Evolutionary conservation across 2,329 filamentous ascomycete genomes (phyloP), one percentile per base, ranked within the genome.

Genomic region (Aureobasidium sp.): DNA sequence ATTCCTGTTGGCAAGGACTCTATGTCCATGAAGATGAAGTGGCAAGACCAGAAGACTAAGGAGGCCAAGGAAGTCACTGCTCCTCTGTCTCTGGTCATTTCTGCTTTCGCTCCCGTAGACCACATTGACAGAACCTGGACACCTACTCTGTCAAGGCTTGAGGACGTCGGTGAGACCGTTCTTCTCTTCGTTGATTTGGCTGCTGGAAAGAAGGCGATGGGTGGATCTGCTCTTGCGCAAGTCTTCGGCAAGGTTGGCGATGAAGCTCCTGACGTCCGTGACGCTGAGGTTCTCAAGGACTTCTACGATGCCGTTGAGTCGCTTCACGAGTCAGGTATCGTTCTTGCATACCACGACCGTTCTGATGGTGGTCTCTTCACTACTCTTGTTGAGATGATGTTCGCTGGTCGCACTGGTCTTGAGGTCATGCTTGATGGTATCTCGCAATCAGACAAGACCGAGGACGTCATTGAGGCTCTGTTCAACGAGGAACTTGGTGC

Each of bases 1-100:
- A 97, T 98, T 56, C 93, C 93, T 3, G 93, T 97, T 7, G 93
- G 93, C 53, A 97, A 98, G 72, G 93, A 98, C 69, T 97, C 91
- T 0, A 95, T 94, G 70, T 96, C 90, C 2, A 97, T 98, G 93
- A 96, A 96, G 76, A 91, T 94, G 63, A 89, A 89, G 53, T 97
- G 93, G 93, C 86, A 83, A 64, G 86, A 91, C 60, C 74, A 75
- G 57, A 74, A 79, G 54, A 80, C 75, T 25, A 79, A 81, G 16
- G 78, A 86, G 57, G 72, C 78, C 12, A 93, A 87, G 73, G 90
- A 90, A 60, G 91, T 97, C 45, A 96, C 89, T 32, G 88, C 93
- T 4, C 93, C 93, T 1, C 81, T 97, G 62, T 95, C 91, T 1
- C 79, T 95, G 5, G 84, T 96, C 53, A 90, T 97, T 61, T 90